These are phyloP conservation scores for Phialemoniopsis sp. DNA, from an alignment of 2,329 filamentous ascomycete species.

Conservation along the genomic window DNA sequence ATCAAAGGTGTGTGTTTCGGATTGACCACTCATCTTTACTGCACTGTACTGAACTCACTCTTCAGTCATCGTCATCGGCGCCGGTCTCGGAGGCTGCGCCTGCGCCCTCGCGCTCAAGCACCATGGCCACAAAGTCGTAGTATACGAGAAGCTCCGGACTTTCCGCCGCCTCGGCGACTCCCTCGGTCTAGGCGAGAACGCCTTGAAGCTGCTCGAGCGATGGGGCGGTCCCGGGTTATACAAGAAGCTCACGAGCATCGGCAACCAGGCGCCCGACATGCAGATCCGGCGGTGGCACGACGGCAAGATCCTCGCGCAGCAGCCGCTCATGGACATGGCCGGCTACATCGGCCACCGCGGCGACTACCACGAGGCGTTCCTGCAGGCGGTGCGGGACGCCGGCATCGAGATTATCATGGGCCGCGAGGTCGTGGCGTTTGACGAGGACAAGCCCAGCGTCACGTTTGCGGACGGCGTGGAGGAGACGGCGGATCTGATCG, in stretches of 20 bases:
- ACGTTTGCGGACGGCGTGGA: slow-evolving; percentile 26
- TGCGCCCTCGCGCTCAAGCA: slow-evolving; percentile 41
- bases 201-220: slow-evolving; percentile 35
- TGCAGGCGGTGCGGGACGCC: slow-evolving; percentile 30
- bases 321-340: slow-evolving; percentile 47
- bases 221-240: slow-evolving; percentile 34
- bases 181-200: slow-evolving; percentile 40
- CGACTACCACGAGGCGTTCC: slow-evolving; percentile 37
- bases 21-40: too few relatives aligned
- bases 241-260: slow-evolving; percentile 33
- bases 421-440: slow-evolving; percentile 29
- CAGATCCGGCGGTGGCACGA: slow-evolving; percentile 42
- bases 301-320: slow-evolving; percentile 38
- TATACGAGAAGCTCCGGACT: slow-evolving; percentile 36
- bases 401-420: slow-evolving; percentile 34
- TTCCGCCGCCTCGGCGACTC: slow-evolving; percentile 41
- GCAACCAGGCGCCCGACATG: slow-evolving; percentile 41
- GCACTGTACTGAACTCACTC: too few relatives aligned
- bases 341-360: slow-evolving; percentile 39
- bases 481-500: slow-evolving; percentile 39
- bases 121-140: slow-evolving; percentile 35
- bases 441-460: slow-evolving; percentile 26
- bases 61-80: slow-evolving; percentile 42
- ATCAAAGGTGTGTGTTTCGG: too few relatives aligned
- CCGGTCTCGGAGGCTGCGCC: slow-evolving; percentile 43